Evolutionary conservation across 192 early-diverging fungal genomes (phyloP).

Genomic region (Coemansia umbellata): DNA sequence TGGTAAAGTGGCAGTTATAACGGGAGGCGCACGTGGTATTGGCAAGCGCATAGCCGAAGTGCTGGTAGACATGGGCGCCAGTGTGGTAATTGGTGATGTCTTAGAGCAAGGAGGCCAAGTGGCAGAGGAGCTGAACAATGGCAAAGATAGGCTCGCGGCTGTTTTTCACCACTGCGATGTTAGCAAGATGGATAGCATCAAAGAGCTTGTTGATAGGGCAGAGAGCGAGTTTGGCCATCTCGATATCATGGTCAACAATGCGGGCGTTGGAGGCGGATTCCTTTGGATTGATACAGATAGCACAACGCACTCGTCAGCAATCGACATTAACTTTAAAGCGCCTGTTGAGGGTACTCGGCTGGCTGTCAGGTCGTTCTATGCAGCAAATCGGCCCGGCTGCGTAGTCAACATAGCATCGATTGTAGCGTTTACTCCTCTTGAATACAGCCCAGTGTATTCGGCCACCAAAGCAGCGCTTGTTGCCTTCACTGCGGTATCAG

Average conservation of each 20-base stretch:
- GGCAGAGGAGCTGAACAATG: constrained; percentile 21
- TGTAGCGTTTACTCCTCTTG: constrained; percentile 49
- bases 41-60: constrained; percentile 55
- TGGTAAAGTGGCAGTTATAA: constrained; percentile 61
- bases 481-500: constrained; percentile 47
- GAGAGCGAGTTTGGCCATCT: constrained; percentile 52
- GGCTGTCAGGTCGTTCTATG: constrained; percentile 54
- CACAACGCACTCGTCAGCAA: constrained; percentile 44
- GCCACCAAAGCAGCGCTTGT: constrained; percentile 68
- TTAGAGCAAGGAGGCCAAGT: constrained; percentile 30
- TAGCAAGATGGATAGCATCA: constrained; percentile 27
- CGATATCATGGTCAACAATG: constrained; percentile 58
- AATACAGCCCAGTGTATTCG: constrained; percentile 60
- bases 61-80: constrained; percentile 54
- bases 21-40: constrained; percentile 61
- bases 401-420: constrained; percentile 69
- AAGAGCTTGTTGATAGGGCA: constrained; percentile 27
- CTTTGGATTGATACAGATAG: constrained; percentile 39
- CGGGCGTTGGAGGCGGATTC: constrained; percentile 45
- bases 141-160: constrained; percentile 2
- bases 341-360: constrained; percentile 70
- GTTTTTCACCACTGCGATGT: constrained; percentile 51
- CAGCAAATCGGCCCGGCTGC: constrained; percentile 48
- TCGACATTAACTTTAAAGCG: constrained; percentile 70
- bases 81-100: constrained; percentile 59